phyloP scores from a whole-genome alignment of 192 early-diverging fungal species.

The Linnemannia zychae region DNA sequence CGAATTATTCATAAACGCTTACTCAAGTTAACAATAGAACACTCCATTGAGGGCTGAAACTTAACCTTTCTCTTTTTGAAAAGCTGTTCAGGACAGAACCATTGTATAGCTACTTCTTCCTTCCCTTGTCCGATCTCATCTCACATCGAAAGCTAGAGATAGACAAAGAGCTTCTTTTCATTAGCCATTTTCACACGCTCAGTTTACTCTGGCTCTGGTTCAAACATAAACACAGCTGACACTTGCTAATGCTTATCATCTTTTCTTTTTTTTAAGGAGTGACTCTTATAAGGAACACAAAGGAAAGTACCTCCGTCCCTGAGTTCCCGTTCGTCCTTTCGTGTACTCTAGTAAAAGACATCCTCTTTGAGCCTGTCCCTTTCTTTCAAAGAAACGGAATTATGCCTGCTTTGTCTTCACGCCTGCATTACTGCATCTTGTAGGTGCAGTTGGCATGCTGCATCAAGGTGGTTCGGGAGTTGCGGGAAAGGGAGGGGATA shows the following conservation, averaged over 20 bases:
- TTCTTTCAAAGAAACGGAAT: background rate
- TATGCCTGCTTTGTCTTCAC: background rate
- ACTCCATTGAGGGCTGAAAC: background rate
- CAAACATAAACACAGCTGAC: background rate
- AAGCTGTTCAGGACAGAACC: background rate
- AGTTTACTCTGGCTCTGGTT: slow-evolving; percentile 3
- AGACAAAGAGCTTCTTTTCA: background rate
- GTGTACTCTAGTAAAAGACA: background rate
- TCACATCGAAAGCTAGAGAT: background rate
- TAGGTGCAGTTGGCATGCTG: background rate
- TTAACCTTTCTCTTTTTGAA: background rate
- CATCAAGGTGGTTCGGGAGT: background rate
- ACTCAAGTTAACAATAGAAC: background rate
- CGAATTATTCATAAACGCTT: background rate
- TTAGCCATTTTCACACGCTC: background rate
- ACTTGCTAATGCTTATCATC: background rate
- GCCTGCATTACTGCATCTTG: background rate
- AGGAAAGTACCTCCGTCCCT: background rate
- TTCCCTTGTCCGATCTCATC: slow-evolving; percentile 5
- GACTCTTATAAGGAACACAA: background rate
- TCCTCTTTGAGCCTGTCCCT: background rate
- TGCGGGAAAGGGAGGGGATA: background rate
- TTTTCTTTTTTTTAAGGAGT: background rate
- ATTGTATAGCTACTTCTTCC: background rate
- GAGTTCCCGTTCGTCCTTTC: slow-evolving; percentile 15